Base-by-base conservation (phyloP, 331 rosid species). In the Stylosanthes scabra region DNA sequence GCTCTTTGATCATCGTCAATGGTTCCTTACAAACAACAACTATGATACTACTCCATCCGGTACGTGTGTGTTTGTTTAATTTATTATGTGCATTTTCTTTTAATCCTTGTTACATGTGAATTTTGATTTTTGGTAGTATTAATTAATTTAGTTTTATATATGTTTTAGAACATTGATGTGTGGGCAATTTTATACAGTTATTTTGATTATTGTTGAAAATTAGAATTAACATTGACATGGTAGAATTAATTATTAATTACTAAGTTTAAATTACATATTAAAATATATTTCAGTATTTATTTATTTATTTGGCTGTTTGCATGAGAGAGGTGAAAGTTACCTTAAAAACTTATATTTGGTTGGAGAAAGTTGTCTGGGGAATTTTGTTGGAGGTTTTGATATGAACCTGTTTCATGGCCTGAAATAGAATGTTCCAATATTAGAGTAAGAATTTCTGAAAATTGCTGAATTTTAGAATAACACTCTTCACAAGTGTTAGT, bases 1-100 rank as follows among this genome's bases (percentile, higher is more conserved):
- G 85, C 86, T 95, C 47, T 92, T 95, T 79, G 93, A 87, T 68
- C 90, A 87, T 68, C 90, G 99, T 59, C 93, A 86, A 9, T 77
- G 88, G 63, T 87, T 86, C 84, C 77, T 88, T 78, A 54, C 85
- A 11, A 74, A 75, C 66, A 75, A 74, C 81, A 75, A 79, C 20
- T 74, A 25, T 78, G 86, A 86, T 76, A 82, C 74, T 42, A 63
- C 82, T 54, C 76, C 74, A 61, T 80, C 82, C 77, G 96, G 97
- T 20, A 20, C 25, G 25, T 20, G 25, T 20, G 25, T 20, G 25
- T 20, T 20, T 20, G 25, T 20, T 20, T 20, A 20, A 20, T 20
- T 20, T 20, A 20, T 20, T 20, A 20, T 20, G 25, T 20, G 25
- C 25, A 20, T 34, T 34, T 34, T 15, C 8, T 59, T 50, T 40